Evolutionary conservation across 1,139 yeast genomes (phyloP).

Genomic region (Arxiozyma heterogenica): DNA sequence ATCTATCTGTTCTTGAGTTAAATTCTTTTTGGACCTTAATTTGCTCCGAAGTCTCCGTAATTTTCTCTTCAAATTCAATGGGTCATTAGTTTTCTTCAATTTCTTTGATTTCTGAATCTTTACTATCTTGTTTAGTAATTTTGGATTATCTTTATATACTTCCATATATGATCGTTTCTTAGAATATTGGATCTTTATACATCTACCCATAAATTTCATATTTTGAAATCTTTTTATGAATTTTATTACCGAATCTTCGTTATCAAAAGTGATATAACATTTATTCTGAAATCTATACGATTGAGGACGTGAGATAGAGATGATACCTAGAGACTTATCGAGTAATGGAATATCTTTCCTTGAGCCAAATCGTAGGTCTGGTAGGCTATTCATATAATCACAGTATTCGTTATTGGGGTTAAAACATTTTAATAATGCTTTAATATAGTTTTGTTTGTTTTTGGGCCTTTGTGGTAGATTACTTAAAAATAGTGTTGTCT

Average conservation of each 20-base stretch:
- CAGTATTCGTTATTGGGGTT: slow-evolving; percentile 16
- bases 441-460: slow-evolving; percentile 15
- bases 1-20: slow-evolving; percentile 7
- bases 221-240: slow-evolving; percentile 42
- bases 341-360: slow-evolving; percentile 6
- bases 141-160: slow-evolving; percentile 14
- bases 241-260: slow-evolving; percentile 36
- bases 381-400: slow-evolving; percentile 6
- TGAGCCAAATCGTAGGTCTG: slow-evolving; percentile 11
- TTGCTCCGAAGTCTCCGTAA: slow-evolving; percentile 19
- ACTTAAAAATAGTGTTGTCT: slow-evolving; percentile 13
- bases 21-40: slow-evolving; percentile 17
- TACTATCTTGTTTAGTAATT: slow-evolving; percentile 13
- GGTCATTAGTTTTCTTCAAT: slow-evolving; percentile 9
- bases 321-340: slow-evolving; percentile 16
- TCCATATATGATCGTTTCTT: slow-evolving; percentile 29
- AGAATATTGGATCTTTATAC: slow-evolving; percentile 41
- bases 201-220: slow-evolving; percentile 43
- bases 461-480: slow-evolving; percentile 25
- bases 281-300: slow-evolving; percentile 57
- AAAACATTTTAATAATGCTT: slow-evolving; percentile 14
- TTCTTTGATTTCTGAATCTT: slow-evolving; percentile 7
- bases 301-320: slow-evolving; percentile 18
- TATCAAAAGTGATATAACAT: slow-evolving; percentile 66
- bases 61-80: slow-evolving; percentile 20